Base-by-base conservation (phyloP, 2,329 filamentous ascomycete species). In the Xylaria polymorpha region DNA sequence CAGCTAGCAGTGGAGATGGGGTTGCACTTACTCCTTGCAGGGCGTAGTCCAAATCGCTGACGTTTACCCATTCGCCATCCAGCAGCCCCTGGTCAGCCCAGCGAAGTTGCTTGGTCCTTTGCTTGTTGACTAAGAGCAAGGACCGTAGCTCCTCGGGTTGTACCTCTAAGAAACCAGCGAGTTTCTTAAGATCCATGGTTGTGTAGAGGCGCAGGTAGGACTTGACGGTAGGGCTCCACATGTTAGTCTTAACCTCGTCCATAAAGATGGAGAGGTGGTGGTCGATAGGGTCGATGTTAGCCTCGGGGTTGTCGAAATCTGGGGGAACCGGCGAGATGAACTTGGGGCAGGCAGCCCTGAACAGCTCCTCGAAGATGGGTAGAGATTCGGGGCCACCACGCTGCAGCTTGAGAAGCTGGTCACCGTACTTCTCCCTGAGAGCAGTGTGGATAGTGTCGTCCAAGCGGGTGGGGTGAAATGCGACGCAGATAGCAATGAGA, bases 221-320 rank as follows among this genome's bases (percentile, higher is more conserved):
- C 87, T 97, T 97, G 81, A 99, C 92, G 55, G 94, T 98, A 53
- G 96, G 96, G 81, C 93, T 95, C 90, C 90, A 97, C 89, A 99
- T 96, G 84, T 97, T 98, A 84, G 94, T 98, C 90, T 97, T 97
- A 82, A 99, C 95, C 86, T 99, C 96, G 76, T 98, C 94, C 95
- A 99, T 98, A 87, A 99, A 99, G 84, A 99, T 92, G 77, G 92
- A 87, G 73, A 97, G 90, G 84, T 99, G 95, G 87, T 99, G 96
- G 85, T 99, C 95, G 74, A 98, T 90, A 51, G 96, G 96, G 85
- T 99, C 96, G 77, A 98, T 87, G 86, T 99, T 99, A 84, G 94
- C 84, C 83, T 94, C 91, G 72, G 96, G 94, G 88, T 97, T 95
- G 80, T 98, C 96, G 82, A 99, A 99, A 85, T 99, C 94, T 62